Base-by-base conservation (phyloP, 1,284 basidiomycete species). In the Cutaneotrichosporon sp. region DNA sequence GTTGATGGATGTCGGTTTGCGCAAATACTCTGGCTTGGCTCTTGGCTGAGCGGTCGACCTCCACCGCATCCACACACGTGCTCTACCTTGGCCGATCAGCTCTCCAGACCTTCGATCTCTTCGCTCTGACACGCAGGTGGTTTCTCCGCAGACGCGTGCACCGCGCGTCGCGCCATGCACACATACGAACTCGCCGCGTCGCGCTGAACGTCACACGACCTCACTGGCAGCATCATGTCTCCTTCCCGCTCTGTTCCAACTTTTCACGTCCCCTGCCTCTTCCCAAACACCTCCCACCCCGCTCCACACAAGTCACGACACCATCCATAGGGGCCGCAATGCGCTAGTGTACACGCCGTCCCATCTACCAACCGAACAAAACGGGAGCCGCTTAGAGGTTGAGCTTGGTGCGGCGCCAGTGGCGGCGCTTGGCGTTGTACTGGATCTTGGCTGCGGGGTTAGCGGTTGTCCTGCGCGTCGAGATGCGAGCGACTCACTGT, bases 391-490 rank as follows among this genome's bases (percentile, higher is more conserved):
- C 69, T 86, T 88, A 94, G 81, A 94, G 88, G 85, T 93, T 93
- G 83, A 94, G 87, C 84, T 94, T 94, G 67, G 91, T 94, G 82
- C 92, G 89, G 79, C 92, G 87, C 92, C 92, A 95, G 85, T 94
- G 91, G 80, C 91, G 88, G 71, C 91, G 86, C 84, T 95, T 95
- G 72, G 92, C 90, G 83, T 95, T 95, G 82, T 93, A 94, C 90
- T 86, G 72, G 64, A 65, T 69, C 68, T 71, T 75, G 67, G 66
- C 66, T 60, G 64, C 1, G n/a, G 25, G 7, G 56, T 58, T 22
- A 57, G 55, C 34, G 46, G 16, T 45, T 34, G 20, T 36, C 27
- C 33, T 2, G 18, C 7, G 14, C 31, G 31, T 33, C 7, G 6
- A 7, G 31, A 11, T 33, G 6, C 31, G 31, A 13, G n/a, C 20